Evolutionary conservation across 768 basidiomycete genomes (phyloP).

Genomic region (Pisolithus marmoratus): DNA sequence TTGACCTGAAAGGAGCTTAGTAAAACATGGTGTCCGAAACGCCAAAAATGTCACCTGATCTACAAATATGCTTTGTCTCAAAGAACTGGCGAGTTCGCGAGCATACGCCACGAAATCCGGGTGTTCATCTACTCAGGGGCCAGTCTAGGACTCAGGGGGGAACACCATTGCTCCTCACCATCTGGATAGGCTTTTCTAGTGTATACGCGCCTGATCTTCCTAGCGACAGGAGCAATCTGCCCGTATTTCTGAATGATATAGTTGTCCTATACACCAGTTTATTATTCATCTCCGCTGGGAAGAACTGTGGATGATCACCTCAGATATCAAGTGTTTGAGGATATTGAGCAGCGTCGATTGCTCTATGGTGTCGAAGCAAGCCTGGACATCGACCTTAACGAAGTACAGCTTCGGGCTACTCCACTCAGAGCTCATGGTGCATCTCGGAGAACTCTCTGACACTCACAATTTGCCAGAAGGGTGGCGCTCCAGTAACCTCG

Average conservation of each 20-base stretch:
- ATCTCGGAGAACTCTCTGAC: neutral
- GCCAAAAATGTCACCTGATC: slow-evolving; percentile 55
- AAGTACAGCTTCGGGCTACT: slow-evolving; percentile 85
- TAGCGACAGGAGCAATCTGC: slow-evolving; percentile 51
- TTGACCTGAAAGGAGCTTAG: slow-evolving; percentile 34
- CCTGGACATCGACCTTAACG: slow-evolving; percentile 92
- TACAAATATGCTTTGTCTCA: slow-evolving; percentile 77
- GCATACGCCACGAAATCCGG: slow-evolving; percentile 72
- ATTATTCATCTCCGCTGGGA: neutral
- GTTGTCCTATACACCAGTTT: slow-evolving; percentile 42
- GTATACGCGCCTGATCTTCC: slow-evolving; percentile 52
- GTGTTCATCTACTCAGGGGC: slow-evolving; percentile 53
- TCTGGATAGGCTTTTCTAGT: slow-evolving; percentile 61
- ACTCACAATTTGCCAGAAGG: slow-evolving; percentile 49
- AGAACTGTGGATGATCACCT: slow-evolving; percentile 37
- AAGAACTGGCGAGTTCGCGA: slow-evolving; percentile 51
- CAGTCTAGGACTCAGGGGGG: neutral
- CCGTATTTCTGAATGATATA: slow-evolving; percentile 72
- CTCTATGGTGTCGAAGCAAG: slow-evolving; percentile 95
- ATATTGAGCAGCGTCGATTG: slow-evolving; percentile 82
- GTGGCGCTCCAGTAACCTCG: slow-evolving; percentile 32
- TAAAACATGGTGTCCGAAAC: neutral
- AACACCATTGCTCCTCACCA: slow-evolving; percentile 34
- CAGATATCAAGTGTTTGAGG: slow-evolving; percentile 63
- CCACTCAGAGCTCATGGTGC: neutral